These are phyloP conservation scores for Xylaria sp. DNA, from an alignment of 495 filamentous ascomycete genomes.

Conservation along the genomic window DNA sequence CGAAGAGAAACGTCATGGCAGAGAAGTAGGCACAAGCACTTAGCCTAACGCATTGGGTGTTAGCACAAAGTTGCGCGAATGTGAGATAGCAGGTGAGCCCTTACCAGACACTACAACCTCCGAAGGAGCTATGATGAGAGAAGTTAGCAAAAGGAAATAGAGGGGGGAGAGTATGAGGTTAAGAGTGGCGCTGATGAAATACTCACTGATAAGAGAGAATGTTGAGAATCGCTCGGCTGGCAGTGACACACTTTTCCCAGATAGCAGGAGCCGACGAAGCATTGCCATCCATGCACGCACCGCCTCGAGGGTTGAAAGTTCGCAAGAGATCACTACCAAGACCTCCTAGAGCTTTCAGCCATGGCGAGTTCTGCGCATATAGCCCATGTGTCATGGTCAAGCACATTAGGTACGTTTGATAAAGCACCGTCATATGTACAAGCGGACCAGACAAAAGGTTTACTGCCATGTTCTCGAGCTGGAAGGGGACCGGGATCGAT, in stretches of 20 bases:
- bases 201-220: constrained; percentile 26
- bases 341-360: constrained; percentile 32
- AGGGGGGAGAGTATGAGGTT: neutral
- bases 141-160: neutral
- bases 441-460: constrained; percentile 32
- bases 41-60: constrained; percentile 26
- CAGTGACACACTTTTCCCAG: constrained; percentile 37
- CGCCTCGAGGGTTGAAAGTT: constrained; percentile 18
- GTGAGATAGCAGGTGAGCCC: constrained; percentile 3
- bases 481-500: constrained; percentile 35
- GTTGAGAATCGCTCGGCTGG: constrained; percentile 35
- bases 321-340: constrained; percentile 24
- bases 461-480: constrained; percentile 29
- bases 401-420: constrained; percentile 38
- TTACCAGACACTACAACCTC: constrained; percentile 41
- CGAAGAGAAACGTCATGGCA: constrained; percentile 38
- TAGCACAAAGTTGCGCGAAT: neutral
- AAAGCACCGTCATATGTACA: constrained; percentile 36
- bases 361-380: constrained; percentile 37
- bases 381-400: constrained; percentile 37
- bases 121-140: constrained; percentile 19
- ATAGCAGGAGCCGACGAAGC: constrained; percentile 27
- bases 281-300: constrained; percentile 27
- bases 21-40: constrained; percentile 42
- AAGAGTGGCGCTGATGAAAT: neutral